Base-by-base conservation (phyloP, 2,329 filamentous ascomycete genomes). In the Colletotrichum siamense region DNA sequence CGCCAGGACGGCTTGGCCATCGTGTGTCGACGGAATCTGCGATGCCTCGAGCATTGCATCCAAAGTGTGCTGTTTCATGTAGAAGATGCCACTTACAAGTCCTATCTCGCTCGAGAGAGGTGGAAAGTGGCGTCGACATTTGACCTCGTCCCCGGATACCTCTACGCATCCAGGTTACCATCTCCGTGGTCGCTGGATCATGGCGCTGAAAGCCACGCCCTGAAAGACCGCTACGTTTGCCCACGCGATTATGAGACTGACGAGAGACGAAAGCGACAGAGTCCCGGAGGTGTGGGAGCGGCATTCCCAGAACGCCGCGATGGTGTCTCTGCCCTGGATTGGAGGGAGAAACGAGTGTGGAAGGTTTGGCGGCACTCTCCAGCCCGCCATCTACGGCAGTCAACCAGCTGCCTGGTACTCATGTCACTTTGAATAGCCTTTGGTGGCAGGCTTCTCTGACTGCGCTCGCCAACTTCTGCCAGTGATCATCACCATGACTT, bases 51-150 rank as follows among this genome's bases (percentile, higher is more conserved):
- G 57, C 28, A 71, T 22, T 61, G 61, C 61, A 61, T 71, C 66
- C 36, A 57, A 57, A 71, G 67, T 70, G 66, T 63, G 61, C 34
- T 61, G 75, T 77, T 77, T 77, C 75, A 77, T 55, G 62, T 77
- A 77, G 55, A 77, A 67, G 24, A 64, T 76, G 67, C 24, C 52
- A 70, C 18, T 30, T 34, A 44, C 63, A 64, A 59, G 36, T 39
- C 34, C 26, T 39, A 36, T 74, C 34, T 69, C 63, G 34, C 5
- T 30, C 6, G 59, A 61, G 12, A 52, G 44, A 52, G 44, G n/a
- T 52, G n/a, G 44, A 52, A 52, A 52, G 59, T 44, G 71, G 65
- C 59, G 32, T 49, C 44, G 28, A 28, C 9, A 52, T 28, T 16
- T 61, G 22, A 62, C 59, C 59, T 70, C 68, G 68, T 63, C 68